Evolutionary conservation across 805 yeast species (phyloP).

Genomic region (Wickerhamiella kurtzmanii): DNA sequence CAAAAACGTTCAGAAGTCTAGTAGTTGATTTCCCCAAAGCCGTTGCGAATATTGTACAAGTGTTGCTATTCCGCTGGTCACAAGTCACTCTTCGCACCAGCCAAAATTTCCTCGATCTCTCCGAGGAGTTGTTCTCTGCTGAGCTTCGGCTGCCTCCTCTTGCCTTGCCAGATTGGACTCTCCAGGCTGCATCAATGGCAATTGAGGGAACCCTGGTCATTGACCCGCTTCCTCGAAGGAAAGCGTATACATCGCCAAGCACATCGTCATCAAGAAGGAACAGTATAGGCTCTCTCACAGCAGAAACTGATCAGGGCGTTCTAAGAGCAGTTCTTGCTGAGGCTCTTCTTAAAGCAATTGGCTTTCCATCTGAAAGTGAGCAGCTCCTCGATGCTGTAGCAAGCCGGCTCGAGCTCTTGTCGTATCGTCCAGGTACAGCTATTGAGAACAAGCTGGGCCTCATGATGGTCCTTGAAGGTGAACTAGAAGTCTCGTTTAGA

Average conservation of each 20-base stretch:
- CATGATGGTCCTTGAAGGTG: not conserved
- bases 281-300: not conserved
- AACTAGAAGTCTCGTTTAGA: not conserved
- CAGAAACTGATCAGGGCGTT: not conserved
- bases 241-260: not conserved
- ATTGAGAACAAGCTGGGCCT: not conserved
- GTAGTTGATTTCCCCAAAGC: conserved; percentile 71
- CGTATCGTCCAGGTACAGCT: not conserved
- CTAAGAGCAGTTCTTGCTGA: not conserved
- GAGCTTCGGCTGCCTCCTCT: conserved; percentile 51
- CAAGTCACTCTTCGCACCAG: conserved; percentile 87
- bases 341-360: not conserved
- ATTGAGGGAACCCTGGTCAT: not conserved
- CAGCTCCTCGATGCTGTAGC: not conserved
- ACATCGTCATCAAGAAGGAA: not conserved
- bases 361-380: not conserved
- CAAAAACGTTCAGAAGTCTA: conserved; percentile 61
- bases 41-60: conserved; percentile 86
- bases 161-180: conserved; percentile 43
- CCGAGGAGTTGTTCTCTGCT: conserved; percentile 64
- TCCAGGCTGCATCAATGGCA: not conserved
- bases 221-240: not conserved
- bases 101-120: conserved; percentile 72
- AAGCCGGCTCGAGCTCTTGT: not conserved
- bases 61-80: conserved; percentile 73